A percentile compares a stretch with the other conserved stretches of the same genome.
Conservation (phyloP, 1,284 basidiomycete genomes). For the Anthracocystis walkeri region DNA sequence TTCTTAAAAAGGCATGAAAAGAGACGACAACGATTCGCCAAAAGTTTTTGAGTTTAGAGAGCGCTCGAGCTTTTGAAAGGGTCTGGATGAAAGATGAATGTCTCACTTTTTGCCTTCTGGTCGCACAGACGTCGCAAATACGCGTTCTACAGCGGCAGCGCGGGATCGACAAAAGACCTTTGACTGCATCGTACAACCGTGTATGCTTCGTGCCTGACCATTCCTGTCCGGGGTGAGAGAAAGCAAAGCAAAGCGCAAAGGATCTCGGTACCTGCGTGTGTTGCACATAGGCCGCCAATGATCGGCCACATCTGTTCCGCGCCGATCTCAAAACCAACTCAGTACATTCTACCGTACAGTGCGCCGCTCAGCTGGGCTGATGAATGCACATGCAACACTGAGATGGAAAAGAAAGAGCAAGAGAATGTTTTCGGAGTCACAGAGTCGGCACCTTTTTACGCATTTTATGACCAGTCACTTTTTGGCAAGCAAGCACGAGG, state of each 20-base stretch:
- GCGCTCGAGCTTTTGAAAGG: too few relatives aligned
- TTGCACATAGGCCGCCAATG: neutral
- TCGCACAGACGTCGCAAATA: conserved; percentile 2
- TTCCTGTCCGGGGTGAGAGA: neutral
- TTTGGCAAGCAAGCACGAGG: neutral
- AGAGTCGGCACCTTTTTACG: too few relatives aligned
- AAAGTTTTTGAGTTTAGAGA: too few relatives aligned
- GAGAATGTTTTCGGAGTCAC: too few relatives aligned
- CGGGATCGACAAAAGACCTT: conserved; percentile 4
- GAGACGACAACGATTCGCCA: too few relatives aligned
- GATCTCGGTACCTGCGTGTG: conserved; percentile 7
- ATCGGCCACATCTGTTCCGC: conserved; percentile 2
- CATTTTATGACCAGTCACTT: neutral
- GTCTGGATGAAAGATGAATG: conserved; percentile 7
- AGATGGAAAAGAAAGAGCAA: neutral
- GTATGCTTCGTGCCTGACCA: conserved; percentile 8
- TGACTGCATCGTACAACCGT: neutral
- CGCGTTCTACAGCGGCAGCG: neutral
- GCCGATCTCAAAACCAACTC: neutral
- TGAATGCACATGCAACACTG: neutral
- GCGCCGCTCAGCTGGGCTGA: neutral
- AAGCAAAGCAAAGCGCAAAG: too few relatives aligned
- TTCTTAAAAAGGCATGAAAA: too few relatives aligned
- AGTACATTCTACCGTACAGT: neutral
- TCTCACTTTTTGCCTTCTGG: conserved; percentile 2